Evolutionary conservation across 208 protist species (phyloP), one percentile per base, ranked within the genome.

Genomic region (Naegleria gruberi): DNA sequence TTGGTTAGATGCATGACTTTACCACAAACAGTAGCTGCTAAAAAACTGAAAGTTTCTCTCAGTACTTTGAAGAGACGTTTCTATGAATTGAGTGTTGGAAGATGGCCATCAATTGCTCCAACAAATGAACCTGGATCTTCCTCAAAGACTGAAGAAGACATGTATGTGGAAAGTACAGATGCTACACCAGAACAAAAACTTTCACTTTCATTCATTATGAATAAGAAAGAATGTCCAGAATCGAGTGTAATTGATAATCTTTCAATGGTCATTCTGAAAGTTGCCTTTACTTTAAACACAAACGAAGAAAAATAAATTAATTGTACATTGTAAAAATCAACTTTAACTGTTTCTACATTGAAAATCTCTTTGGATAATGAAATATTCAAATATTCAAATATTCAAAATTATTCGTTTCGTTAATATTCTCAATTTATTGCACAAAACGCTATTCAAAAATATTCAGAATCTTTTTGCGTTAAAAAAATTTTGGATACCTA

Each of bases 21-120:
- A 40, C 83, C 83, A 40, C 83, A 87, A 87, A 37, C 41, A 0
- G 41, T 55, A 23, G 83, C 83, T 40, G 83, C 83, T 30, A 87
- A 55, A 37, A 55, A 40, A 40, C 43, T 87, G 12, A 87, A 87
- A 30, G 83, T 87, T 87, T 37, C 30, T 37, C 34, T 77, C 6
- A 37, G 30, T 77, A 77, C 65, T 8, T 77, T 77, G 30, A 77
- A 87, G 12, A 51, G 83, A 55, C 0, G 83, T 17, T 87, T 37
- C 19, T 87, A 87, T 87, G 83, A 87, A 40, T 41, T 87, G 43
- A 43, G 34, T 15, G 40, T 87, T 30, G 43, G 43, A n/a, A 87
- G 34, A 87, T 87, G 83, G 83, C 83, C 83, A 37, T 19, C 65
- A 37, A n/a, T 77, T 30, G 23, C 55, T n/a, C 5, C 6, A 5